Percentiles rank a stretch among this genome's conserved stretches.
These are phyloP conservation scores for Dissoconium aciculare DNA, from an alignment of 2,329 filamentous ascomycete genomes.

Conservation along the genomic window DNA sequence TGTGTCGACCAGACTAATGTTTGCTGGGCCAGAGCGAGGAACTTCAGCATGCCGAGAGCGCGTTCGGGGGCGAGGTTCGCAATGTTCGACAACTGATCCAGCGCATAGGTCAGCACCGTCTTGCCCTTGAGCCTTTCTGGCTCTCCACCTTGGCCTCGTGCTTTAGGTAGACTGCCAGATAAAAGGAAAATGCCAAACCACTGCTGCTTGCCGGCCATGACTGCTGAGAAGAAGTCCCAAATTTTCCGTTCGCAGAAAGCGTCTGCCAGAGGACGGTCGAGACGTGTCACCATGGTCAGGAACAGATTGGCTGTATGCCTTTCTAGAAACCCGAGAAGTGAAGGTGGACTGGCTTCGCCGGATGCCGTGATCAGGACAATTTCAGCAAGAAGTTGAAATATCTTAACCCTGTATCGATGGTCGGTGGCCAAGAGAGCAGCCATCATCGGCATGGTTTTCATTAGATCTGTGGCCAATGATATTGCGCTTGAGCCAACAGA, in stretches of 20 bases:
- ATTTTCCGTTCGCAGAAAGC: constrained; percentile 49
- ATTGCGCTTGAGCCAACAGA: constrained; percentile 5
- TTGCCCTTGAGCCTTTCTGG: constrained; percentile 36
- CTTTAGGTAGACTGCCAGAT: constrained; percentile 73
- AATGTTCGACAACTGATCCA: constrained; percentile 52
- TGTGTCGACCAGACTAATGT: constrained; percentile 92
- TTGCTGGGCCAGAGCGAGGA: constrained; percentile 77
- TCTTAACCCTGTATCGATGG: constrained; percentile 12
- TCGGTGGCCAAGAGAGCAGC: constrained; percentile 15
- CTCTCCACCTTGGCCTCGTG: constrained; percentile 39
- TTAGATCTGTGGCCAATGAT: constrained; percentile 8
- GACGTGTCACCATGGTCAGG: constrained; percentile 57
- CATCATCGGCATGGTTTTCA: constrained; percentile 13
- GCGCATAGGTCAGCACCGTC: constrained; percentile 59
- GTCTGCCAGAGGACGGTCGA: constrained; percentile 62
- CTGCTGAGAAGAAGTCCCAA: constrained; percentile 75
- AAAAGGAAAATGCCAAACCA: constrained; percentile 92
- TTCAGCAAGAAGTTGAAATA: constrained; percentile 13
- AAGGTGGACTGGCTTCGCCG: constrained; percentile 60
- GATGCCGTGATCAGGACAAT: constrained; percentile 12
- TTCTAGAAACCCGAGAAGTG: constrained; percentile 79
- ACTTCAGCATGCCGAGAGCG: constrained; percentile 64
- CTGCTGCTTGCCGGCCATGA: constrained; percentile 80
- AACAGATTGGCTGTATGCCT: constrained; percentile 72
- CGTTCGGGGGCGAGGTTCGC: constrained; percentile 48